A percentile compares a stretch with the other conserved stretches of the same genome.
Conservation (phyloP, 306 rosid genomes). For the Vigna trinervia region DNA sequence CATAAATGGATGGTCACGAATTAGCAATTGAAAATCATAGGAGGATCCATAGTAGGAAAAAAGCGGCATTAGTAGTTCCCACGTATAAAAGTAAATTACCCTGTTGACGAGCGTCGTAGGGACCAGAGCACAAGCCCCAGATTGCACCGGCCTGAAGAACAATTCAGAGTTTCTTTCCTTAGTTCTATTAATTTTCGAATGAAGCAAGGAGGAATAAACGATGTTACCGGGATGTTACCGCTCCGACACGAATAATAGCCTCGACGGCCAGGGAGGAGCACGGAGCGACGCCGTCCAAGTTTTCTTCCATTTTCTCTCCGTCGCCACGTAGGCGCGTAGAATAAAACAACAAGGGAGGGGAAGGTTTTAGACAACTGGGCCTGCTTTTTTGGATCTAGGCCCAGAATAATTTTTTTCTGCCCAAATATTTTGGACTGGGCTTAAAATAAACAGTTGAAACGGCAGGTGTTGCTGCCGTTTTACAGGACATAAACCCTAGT, state of each 20-base stretch:
- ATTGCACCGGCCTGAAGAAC: constrained; percentile 83
- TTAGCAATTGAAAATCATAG: background rate
- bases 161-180: constrained; percentile 22
- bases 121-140: constrained; percentile 85
- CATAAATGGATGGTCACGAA: constrained; percentile 6
- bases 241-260: constrained; percentile 66
- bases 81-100: constrained; percentile 44
- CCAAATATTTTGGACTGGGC: background rate
- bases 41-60: constrained; percentile 3
- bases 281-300: constrained; percentile 57
- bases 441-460: background rate
- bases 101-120: constrained; percentile 70
- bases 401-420: background rate
- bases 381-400: constrained; percentile 17
- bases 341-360: background rate
- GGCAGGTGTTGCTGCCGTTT: background rate
- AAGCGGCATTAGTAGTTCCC: background rate
- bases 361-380: constrained; percentile 10
- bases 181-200: background rate
- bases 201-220: background rate
- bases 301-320: constrained; percentile 57
- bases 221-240: constrained; percentile 64
- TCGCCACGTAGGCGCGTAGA: background rate
- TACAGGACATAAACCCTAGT: constrained; percentile 39
- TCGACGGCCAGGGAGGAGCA: constrained; percentile 75